Evolutionary conservation across 106 monocot genomes (phyloP), one percentile per base, ranked within the genome.

Genomic region (Dendrobium officinale): DNA sequence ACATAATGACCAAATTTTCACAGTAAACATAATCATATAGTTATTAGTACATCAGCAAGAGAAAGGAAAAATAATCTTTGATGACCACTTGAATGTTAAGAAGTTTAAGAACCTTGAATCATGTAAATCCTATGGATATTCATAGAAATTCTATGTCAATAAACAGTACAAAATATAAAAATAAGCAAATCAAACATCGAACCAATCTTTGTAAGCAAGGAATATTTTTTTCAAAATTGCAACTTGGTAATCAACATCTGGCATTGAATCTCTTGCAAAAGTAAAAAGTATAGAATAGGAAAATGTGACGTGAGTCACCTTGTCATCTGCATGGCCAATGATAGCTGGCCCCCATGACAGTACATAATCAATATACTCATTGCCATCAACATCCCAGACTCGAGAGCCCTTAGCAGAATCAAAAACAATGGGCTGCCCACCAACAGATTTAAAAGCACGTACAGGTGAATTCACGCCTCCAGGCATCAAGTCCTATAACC

Each of bases 271-370:
- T 37, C 37, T 37, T 37, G 37, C 6, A 70, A 0, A 4, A 47
- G 9, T 22, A 80, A 11, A 67, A 13, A 55, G 42, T 43, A 77
- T 0, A 7, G 40, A 45, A 54, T 5, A 79, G 64, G 55, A 11
- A 61, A 6, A 83, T 5, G 59, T 19, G 81, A 58, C 42, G 13
- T 0, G 22, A 15, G 58, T 42, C 24, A 96, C 96, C 96, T 88
- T 88, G 73, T 96, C 96, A 86, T 96, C 96, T 6, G 96, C 90
- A 89, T 96, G 96, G 15, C 96, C 96, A 80, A 96, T 93, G 66
- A 96, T 96, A 45, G 96, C 96, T 67, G 96, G 96, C 29, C 96
- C 96, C 96, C 96, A 96, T 70, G 96, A 96, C 75, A 93, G 93
- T 79, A 96, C 93, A 86, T 96, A 96, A 59, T 96, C 96, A 44